Evolutionary conservation across 164 flowering plant genomes (phyloP).

Genomic region (Macadamia tetraphylla): DNA sequence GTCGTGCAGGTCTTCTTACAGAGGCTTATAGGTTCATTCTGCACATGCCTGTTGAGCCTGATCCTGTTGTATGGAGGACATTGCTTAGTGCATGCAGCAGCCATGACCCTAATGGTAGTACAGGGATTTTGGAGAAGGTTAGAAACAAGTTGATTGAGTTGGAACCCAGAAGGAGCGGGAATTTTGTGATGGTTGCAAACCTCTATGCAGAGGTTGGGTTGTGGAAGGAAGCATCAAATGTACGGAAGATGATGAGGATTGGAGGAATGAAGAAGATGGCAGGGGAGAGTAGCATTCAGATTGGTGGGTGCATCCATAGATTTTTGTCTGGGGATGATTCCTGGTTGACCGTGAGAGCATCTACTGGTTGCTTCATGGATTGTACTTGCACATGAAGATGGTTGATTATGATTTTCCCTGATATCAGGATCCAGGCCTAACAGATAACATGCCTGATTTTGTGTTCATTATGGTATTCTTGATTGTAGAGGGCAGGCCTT

Average conservation of each 20-base stretch:
- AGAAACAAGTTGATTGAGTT: constrained; percentile 41
- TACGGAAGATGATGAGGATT: constrained; percentile 40
- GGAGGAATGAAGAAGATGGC: constrained; percentile 48
- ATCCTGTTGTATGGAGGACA: constrained; percentile 14
- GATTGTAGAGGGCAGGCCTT: no score
- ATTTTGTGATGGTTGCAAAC: constrained; percentile 65
- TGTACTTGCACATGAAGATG: constrained; percentile 38
- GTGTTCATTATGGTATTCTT: no score
- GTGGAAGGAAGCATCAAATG: constrained; percentile 57
- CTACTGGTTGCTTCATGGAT: constrained; percentile 25
- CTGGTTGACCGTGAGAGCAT: constrained; percentile 23
- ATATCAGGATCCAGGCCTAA: no score
- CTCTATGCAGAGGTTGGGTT: constrained; percentile 54
- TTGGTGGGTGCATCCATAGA: constrained; percentile 33
- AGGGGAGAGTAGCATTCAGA: constrained; percentile 57
- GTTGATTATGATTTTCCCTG: not conserved
- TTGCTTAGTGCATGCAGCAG: constrained; percentile 51
- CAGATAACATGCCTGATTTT: no score
- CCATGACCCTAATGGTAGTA: constrained; percentile 29
- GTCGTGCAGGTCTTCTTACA: constrained; percentile 52
- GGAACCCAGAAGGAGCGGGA: constrained; percentile 62
- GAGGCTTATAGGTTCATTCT: constrained; percentile 50
- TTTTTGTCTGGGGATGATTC: constrained; percentile 51
- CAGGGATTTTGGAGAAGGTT: constrained; percentile 35
- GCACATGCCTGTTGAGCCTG: constrained; percentile 32